Evolutionary conservation across 2,329 filamentous ascomycete species (phyloP), one percentile per base, ranked within the genome.

Genomic region (Fusarium hostae): DNA sequence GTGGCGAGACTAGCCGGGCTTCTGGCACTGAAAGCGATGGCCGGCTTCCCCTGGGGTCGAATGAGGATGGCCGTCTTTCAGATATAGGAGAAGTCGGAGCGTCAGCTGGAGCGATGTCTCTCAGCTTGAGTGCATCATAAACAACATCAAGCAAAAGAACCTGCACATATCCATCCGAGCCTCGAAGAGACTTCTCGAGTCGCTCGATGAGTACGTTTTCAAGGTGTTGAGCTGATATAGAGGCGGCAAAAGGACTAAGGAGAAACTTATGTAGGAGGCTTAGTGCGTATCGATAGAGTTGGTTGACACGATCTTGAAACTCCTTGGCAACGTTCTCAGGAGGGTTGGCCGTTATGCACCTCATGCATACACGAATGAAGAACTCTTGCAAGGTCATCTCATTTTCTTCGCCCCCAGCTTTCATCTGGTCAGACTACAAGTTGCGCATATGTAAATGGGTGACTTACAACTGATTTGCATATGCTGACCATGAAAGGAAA

Each of bases 101-200:
- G 34, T 86, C 85, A 5, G 78, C 72, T 1, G 80, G 76, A 4
- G 80, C 74, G 6, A 80, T 71, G 52, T 89, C 86, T 44, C 87
- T 84, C 44, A 96, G 86, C 76, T 90, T 94, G 13, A 98, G 85
- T 6, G 92, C 86, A 50, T 90, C 90, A 75, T 92, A 89, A 6
- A 95, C 87, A n/a, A 93, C 90, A 75, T 95, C 92, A 28, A 98
- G 87, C 13, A 97, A 82, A 1, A 94, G 86, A 18, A 92, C 90
- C 76, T 97, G 94, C 2, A 95, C 87, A 57, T 90, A 90, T 34
- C 90, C 87, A 73, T 94, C 92, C 3, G 88, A 82, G 9, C 87
- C 85, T 40, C 85, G 80, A 24, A 94, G 83, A 20, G 90, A 87
- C 75, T 87, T 86, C 32, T 85, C 83, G 9, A 97, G 85, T 70